Base-by-base conservation (phyloP, 768 basidiomycete species). In the Suillus fuscotomentosus region DNA sequence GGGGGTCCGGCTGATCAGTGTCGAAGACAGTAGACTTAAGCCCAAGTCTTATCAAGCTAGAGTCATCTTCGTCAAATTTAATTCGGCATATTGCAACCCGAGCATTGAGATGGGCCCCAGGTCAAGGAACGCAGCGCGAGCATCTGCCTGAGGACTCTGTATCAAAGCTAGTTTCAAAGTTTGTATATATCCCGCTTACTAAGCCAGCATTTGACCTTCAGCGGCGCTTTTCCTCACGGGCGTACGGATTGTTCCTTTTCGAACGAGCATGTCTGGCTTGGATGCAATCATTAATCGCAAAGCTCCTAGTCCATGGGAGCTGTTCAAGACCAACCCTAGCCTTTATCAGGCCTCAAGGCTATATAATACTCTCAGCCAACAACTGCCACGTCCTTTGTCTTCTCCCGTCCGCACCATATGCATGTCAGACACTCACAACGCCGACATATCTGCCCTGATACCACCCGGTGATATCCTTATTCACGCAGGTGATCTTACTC, bases 381-480 rank as follows among this genome's bases (percentile, higher is more conserved):
- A 31, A 51, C 50, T 24, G 8, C 27, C 27, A 1, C 17, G 8
- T 31, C 27, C 8, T 17, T 51, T 27, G 8, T 31, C 31, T 51
- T 51, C 50, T 51, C 27, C 50, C 50, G 50, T 51, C 27, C 27
- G 50, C 15, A 51, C 50, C 27, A 31, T 31, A 51, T 51, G 50
- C 15, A 51, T 51, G 15, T 51, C 50, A 17, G 50, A 51, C 59
- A 81, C 79, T 8, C 80, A 79, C 67, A 79, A 74, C 66, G 65
- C 68, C 22, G 77, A 78, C 50, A 5, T 24, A 38, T 50, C 66
- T 13, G 68, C 77, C 8, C 38, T 67, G 22, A 67, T 80, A 42
- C 80, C 81, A 50, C 34, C 65, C 36, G 80, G 79, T 60, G 79
- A 82, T 67, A 75, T 81, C 55, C 73, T 81, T 43, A 76, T 82